Base-by-base conservation (phyloP, 441 rosid species). In the Aleurites moluccanus region DNA sequence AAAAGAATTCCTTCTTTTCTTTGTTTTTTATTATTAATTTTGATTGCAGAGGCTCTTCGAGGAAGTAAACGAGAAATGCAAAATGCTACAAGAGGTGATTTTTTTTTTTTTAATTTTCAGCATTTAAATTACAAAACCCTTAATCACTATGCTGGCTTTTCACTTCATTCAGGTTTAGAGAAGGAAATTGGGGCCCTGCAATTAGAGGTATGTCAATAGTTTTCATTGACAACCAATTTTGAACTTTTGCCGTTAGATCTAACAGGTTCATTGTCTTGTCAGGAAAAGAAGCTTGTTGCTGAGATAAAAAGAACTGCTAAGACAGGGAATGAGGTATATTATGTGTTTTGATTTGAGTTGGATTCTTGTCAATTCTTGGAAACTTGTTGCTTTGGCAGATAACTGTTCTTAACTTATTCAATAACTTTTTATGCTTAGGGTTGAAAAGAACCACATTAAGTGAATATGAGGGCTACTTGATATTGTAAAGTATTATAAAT, bases 281-380 rank as follows among this genome's bases (percentile, higher is more conserved):
- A 94, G 99, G 97, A 94, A 85, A 92, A 94, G 82, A 92, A 88
- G 85, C 97, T 94, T 33, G 92, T 94, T 74, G 92, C 92, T 14
- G 98, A 94, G 87, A 94, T 94, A 0, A 94, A 94, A 86, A 90
- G 83, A 83, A 92, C 94, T 20, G 98, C 99, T 64, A 91, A 92
- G 87, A 86, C 91, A 10, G 99, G 98, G 52, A 94, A 94, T 79
- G 99, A 94, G 92, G 99, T 92, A 80, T 20, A n/a, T 78, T n/a
- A 52, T 67, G 49, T 25, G 10, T 52, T 55, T 14, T 78, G 18
- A 27, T 77, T 70, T 50, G 27, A 49, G 23, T 42, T 25, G 60
- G 23, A 64, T 57, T 70, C 6, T 60, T 50, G 42, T 35, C 27
- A 16, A 21, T 61, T 49, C 53, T 16, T 11, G 18, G 55, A 42